Base-by-base conservation (phyloP, 1,284 basidiomycete species). In the Cryptococcus neoformans region DNA sequence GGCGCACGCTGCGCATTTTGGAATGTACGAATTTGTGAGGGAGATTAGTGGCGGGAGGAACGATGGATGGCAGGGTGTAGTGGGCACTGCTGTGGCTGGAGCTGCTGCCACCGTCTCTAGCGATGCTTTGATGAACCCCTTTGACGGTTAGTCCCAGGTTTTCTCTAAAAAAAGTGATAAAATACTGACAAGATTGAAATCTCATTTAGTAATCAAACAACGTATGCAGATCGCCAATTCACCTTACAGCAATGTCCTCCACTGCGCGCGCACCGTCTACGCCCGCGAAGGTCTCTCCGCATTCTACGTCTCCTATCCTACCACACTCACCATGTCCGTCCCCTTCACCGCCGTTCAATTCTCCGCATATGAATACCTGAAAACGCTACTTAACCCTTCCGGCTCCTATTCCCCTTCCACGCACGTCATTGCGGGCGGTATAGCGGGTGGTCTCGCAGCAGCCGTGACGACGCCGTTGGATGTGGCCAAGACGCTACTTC, bases 71-170 rank as follows among this genome's bases (percentile, higher is more conserved):
- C 58, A 60, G 45, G 77, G 74, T 21, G 73, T 76, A 1, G 71
- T 60, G 4, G 76, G 74, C 1, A 78, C 77, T 89, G 94, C 94
- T 16, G 72, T 95, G 34, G 96, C 96, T 35, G 96, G 96, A 64
- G 95, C 93, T 53, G 85, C 88, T 1, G 96, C 96, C 0, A 98
- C 95, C 17, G 90, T 96, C 67, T 90, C 92, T 2, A 89, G 89
- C 57, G 96, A 99, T 80, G 95, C 95, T 7, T 82, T 99, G 58
- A 99, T 99, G 96, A 99, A 99, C 78, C 96, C 96, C 3, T 99
- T 99, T 74, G 96, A 99, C 79, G 93, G 93, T 95, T 75, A 74
- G 85, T 77, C 44, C 58, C 36, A 63, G 21, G 21, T 21, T 64
- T 62, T 46, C 53, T 54, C 50, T 56, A 44, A 35, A 9, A 9